Evolutionary conservation across 2,329 filamentous ascomycete genomes (phyloP).

Genomic region (Ophiostoma tasmaniense): DNA sequence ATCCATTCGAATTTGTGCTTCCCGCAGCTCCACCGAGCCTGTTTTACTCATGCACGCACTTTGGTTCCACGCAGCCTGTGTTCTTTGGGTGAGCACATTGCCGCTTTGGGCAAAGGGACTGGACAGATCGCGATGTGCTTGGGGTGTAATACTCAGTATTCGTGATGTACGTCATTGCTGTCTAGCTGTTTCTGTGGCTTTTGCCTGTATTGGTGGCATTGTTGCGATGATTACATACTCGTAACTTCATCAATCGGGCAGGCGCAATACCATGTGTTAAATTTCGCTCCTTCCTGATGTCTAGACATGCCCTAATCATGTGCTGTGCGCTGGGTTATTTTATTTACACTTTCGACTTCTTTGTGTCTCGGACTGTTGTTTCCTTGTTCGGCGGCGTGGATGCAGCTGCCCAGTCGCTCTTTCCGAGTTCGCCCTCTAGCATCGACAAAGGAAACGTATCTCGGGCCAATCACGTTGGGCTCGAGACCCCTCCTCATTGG

Average conservation of each 20-base stretch:
- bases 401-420: neutral
- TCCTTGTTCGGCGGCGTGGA: neutral
- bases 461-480: slow-evolving; percentile 19
- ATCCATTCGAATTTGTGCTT: neutral
- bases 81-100: neutral
- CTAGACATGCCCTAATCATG: neutral
- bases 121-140: neutral
- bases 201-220: neutral
- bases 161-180: neutral
- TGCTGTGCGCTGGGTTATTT: neutral
- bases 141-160: neutral
- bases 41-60: neutral
- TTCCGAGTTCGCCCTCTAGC: neutral
- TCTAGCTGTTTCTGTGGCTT: too few species aligned
- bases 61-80: neutral
- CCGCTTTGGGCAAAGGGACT: neutral
- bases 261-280: neutral
- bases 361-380: slow-evolving; percentile 1
- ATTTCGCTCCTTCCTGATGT: neutral
- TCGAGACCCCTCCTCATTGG: slow-evolving; percentile 16
- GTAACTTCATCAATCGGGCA: neutral
- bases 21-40: slow-evolving; percentile 1
- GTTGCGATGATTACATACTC: neutral
- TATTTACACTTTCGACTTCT: neutral
- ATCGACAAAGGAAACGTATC: slow-evolving; percentile 5